A percentile compares a stretch with the other conserved stretches of the same genome.
Conservation (phyloP, 2,329 filamentous ascomycete genomes). For the Pseudopyrenochaeta lycopersici region DNA sequence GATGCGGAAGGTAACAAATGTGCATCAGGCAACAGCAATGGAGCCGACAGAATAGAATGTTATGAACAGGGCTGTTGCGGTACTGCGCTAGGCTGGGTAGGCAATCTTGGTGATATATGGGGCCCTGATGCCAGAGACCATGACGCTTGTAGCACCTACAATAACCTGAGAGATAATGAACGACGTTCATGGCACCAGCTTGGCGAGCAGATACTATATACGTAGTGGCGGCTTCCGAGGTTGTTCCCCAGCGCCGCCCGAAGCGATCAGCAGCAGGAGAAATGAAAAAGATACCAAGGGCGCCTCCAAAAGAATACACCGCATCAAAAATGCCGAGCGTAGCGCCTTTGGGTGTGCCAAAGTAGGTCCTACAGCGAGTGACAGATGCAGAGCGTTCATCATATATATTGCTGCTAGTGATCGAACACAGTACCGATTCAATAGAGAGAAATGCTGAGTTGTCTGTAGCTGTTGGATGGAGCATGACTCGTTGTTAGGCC, state of each 20-base stretch:
- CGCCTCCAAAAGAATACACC: no score
- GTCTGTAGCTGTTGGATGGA: no score
- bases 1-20: slow-evolving; percentile 36
- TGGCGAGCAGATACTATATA: no score
- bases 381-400: slow-evolving; percentile 42
- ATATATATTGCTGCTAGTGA: no score
- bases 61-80: slow-evolving; percentile 53
- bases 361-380: slow-evolving; percentile 53
- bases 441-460: no score
- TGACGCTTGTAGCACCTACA: slow-evolving; percentile 58
- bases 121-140: slow-evolving; percentile 59
- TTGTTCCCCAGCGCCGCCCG: slow-evolving; percentile 49
- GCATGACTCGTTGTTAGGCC: no score
- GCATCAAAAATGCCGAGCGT: slow-evolving; percentile 22
- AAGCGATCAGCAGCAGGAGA: slow-evolving; percentile 10
- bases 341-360: slow-evolving; percentile 19
- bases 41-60: slow-evolving; percentile 42
- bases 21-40: slow-evolving; percentile 30
- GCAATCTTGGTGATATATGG: slow-evolving; percentile 66
- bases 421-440: no score
- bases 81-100: slow-evolving; percentile 66
- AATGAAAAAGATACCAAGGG: slow-evolving; percentile 19
- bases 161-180: slow-evolving; percentile 59
- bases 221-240: slow-evolving; percentile 60
- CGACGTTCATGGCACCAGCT: slow-evolving; percentile 53